Evolutionary conservation across 495 filamentous ascomycete genomes (phyloP), one percentile per base, ranked within the genome.

Genomic region (Aspergillus taichungensis): DNA sequence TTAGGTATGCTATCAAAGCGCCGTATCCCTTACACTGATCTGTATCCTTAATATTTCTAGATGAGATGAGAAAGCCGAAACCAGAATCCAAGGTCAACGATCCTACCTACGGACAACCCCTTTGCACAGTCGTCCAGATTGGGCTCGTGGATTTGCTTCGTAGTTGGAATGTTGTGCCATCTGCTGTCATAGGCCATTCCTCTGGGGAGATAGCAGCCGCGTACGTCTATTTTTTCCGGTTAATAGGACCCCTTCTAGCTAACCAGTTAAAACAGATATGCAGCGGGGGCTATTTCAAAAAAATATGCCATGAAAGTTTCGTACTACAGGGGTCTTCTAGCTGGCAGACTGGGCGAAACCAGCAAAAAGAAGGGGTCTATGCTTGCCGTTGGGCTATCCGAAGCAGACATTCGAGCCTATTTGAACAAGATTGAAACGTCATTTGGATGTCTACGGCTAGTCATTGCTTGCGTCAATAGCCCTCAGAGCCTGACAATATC

Each of bases 131-230:
- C 0, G 35, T 76, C 3, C 72, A 75, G 38, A 43, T 76, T 10
- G 67, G 63, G 1, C 43, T 76, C 6, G 55, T 69, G 0, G 65
- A 72, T 13, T 52, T 69, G 0, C 46, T 73, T 10, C 37, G 41
- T 0, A 50, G 45, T 37, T 68, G 62, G 60, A 44, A 46, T 1
- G 47, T 74, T 13, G 51, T 34, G 2, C 64, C 71, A 3, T 34
- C 12, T 3, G 51, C 40, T 2, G 60, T 72, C 0, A 52, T 43
- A 0, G 68, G 71, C 1, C 71, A 74, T 37, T 74, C 71, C 0
- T 60, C 55, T 13, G 69, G 71, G 4, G 67, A 74, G 42, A 69
- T 74, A 9, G 68, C 60, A 2, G 63, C 63, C 1, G 63, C 63
- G 14, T 54, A 54, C 8, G 46, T 45, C 30, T 37, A 24, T n/a